Evolutionary conservation across 2,329 filamentous ascomycete species (phyloP), one percentile per base, ranked within the genome.

Genomic region (Fusarium ambrosium): DNA sequence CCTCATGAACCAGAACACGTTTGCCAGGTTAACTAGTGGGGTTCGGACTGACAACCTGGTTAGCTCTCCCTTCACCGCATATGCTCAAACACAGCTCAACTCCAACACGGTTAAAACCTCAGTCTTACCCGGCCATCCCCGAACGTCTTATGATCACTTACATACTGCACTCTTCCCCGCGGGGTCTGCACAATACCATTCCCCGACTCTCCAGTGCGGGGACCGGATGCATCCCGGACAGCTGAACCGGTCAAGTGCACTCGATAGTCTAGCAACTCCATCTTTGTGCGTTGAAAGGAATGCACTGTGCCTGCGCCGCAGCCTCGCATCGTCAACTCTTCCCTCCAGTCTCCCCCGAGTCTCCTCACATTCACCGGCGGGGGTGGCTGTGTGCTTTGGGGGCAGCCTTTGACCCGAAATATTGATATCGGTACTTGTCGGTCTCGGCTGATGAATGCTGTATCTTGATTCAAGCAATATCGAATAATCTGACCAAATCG

Each of bases 401-500:
- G 51, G 51, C 27, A 34, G 51, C 55, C 34, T 27, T 39, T 58
- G 55, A 58, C 24, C 55, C 55, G 55, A 58, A 13, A 45, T 16
- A 22, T 22, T 22, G 41, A 55, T 55, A 32, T 55, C 27, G 51
- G 51, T 32, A 55, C 51, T 55, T 32, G 27, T 55, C 51, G 18
- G 51, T 55, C 27, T 55, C 51, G 51, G 51, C 11, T 55, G 51
- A 32, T 20, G 51, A 32, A 55, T 55, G 22, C 39, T 41, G 39
- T 41, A 29, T 55, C 51, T 55, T 75, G 66, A 64, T 70, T 62
- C 64, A 70, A 75, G 69, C 62, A 39, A 76, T 75, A 66, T 68
- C 32, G 64, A 73, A 71, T 72, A 66, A 64, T 71, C 67, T 78
- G 66, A 59, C 60, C 69, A 41, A 68, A 73, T 74, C 72, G 69